Evolutionary conservation across 805 yeast species (phyloP), one percentile per base, ranked within the genome.

Genomic region (Wilhelminamyces savonicus): DNA sequence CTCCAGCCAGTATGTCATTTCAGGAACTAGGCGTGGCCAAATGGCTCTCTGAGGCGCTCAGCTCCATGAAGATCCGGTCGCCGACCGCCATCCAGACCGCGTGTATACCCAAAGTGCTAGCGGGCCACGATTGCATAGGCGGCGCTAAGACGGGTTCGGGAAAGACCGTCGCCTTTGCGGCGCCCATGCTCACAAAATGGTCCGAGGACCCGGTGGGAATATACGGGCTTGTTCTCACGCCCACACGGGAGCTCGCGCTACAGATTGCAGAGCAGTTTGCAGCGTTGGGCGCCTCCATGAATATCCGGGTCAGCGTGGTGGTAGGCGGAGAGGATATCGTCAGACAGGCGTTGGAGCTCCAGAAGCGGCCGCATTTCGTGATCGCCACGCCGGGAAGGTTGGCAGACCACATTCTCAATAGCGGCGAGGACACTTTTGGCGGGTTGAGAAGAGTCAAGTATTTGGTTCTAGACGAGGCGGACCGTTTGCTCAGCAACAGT

Each of bases 81-180:
- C 98, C 98, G 2, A 84, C 97, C 0, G 74, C 76, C 13, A 90
- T 92, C 61, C 99, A 92, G 53, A 51, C 63, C 7, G 84, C 86
- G 4, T 86, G 96, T 51, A 90, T 92, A 27, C 97, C 97, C 1
- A 74, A 80, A 33, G 83, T 92, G 34, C 52, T 92, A 22, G 67
- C 66, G 24, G 97, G 94, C 6, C 72, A 78, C 43, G 95, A 88
- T 54, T 88, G 96, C 58, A 90, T 92, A 30, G 99, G 98, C 29
- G 98, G 98, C 24, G 98, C 98, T 19, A 83, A 83, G 54, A 92
- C 98, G 0, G 98, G 98, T 58, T 81, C 94, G 12, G 98, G 98
- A 72, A 92, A 92, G 53, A 92, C 98, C 2, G 78, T 92, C 14
- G 96, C 97, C 1, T 92, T 92, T 69, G 97, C 90, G 1, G 94